Evolutionary conservation across 768 basidiomycete species (phyloP).

Genomic region (Russula lepida): DNA sequence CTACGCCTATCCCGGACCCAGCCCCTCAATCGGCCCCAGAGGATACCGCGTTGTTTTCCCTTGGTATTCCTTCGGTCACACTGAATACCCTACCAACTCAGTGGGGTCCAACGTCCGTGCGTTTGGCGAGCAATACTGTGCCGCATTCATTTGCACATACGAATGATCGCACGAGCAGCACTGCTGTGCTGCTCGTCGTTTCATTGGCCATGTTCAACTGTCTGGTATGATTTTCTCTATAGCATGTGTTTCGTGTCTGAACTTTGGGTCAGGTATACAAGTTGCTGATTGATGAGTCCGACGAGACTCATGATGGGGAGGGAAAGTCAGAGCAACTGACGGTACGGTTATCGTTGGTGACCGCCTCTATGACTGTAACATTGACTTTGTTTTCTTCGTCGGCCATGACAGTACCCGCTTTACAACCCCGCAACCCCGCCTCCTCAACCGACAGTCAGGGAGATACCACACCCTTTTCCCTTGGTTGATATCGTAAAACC

Average conservation of each 20-base stretch:
- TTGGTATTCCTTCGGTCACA: neutral
- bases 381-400: neutral
- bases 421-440: neutral
- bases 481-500: neutral
- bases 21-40: neutral
- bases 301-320: neutral
- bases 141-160: neutral
- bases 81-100: neutral
- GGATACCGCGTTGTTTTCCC: neutral
- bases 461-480: neutral
- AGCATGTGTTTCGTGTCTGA: neutral
- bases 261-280: slow-evolving; percentile 3
- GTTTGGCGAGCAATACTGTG: neutral
- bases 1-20: neutral
- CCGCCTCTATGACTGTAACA: neutral
- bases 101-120: neutral
- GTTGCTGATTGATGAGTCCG: neutral
- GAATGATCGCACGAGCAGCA: neutral
- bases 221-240: neutral
- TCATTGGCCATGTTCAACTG: slow-evolving; percentile 5
- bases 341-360: neutral
- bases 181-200: slow-evolving; percentile 3
- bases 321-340: neutral
- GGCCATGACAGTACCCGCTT: neutral
- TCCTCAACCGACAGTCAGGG: neutral